Evolutionary conservation across 257 asterid genomes (phyloP), one percentile per base, ranked within the genome.

Genomic region (Buddleja alternifolia): DNA sequence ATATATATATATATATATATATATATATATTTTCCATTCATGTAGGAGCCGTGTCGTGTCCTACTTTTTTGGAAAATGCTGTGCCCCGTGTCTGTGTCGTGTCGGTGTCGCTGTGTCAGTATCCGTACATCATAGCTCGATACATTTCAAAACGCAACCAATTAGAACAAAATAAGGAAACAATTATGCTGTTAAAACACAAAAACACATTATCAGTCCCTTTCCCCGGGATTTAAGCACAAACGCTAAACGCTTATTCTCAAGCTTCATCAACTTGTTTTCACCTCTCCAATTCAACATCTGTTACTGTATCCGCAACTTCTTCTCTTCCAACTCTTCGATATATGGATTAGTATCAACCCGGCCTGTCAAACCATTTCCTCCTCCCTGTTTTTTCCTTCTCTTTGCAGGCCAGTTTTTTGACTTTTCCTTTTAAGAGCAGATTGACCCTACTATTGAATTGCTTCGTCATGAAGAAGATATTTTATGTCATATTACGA

Each of bases 281-380:
- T 78, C 76, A 63, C 67, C 44, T 68, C 83, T 87, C 85, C 63
- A 84, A 32, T 61, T 76, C 74, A 82, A 9, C 73, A 62, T 75
- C 69, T 82, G 70, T 25, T 44, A 59, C 70, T 70, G 47, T 23
- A 87, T 34, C 73, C 70, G 56, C 62, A 71, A 5, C 69, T 47
- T 80, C 73, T 64, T 73, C 70, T 76, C 78, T 51, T 82, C 70
- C 71, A 78, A 42, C 40, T 58, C 45, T 1, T 44, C 36, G 8
- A 17, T 14, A 10, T n/a, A 39, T 21, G 39, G 21, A 44, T 19
- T 15, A 21, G 34, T 4, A 21, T 34, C 65, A 23, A 19, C 19
- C 12, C 14, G 25, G n/a, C 45, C 47, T 41, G 34, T 6, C 54
- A n/a, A 55, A 72, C 54, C 76, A 21, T 8, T 32, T 46, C 55